phyloP scores from a whole-genome alignment of 208 protist genomes.

The Leishmania aethiopica region DNA sequence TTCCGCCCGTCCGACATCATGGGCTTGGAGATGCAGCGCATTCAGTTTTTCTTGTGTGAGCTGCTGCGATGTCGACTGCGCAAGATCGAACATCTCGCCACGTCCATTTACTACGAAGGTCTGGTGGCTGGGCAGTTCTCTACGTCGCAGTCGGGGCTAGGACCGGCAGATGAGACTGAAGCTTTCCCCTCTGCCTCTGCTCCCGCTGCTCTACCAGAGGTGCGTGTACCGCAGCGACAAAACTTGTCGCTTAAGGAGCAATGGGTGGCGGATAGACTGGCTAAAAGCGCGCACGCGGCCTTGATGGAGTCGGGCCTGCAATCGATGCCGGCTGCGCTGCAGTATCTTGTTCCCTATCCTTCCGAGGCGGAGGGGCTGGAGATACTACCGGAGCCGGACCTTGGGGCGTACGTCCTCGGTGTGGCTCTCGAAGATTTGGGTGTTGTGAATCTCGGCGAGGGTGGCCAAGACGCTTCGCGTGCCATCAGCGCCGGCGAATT shows the following conservation, averaged over 20 bases:
- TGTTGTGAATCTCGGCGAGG: conserved; percentile 73
- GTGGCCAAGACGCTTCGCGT: conserved; percentile 68
- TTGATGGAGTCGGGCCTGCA: conserved; percentile 66
- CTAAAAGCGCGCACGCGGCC: conserved; percentile 36
- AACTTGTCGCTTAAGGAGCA: conserved; percentile 67
- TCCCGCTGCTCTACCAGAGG: conserved; percentile 25
- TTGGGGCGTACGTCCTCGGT: conserved; percentile 82
- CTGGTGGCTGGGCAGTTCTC: conserved; percentile 31
- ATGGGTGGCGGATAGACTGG: conserved; percentile 77
- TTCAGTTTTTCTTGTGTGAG: conserved; percentile 84
- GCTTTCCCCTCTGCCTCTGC: neutral
- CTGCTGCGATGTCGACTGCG: conserved; percentile 79
- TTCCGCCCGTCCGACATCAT: conserved; percentile 85
- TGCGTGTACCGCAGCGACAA: conserved; percentile 50
- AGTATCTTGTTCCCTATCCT: conserved; percentile 64
- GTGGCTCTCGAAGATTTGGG: conserved; percentile 80
- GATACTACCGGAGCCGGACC: conserved; percentile 73
- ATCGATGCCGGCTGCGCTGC: conserved; percentile 52
- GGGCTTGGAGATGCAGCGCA: conserved; percentile 72
- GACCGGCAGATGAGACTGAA: neutral
- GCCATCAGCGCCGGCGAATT: conserved; percentile 75
- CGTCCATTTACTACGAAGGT: conserved; percentile 73
- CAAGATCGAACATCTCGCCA: conserved; percentile 78
- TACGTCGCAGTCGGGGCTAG: neutral
- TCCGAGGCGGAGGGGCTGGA: conserved; percentile 77